Base-by-base conservation (phyloP, 177 flowering plant genomes). In the Vitis hybrid region DNA sequence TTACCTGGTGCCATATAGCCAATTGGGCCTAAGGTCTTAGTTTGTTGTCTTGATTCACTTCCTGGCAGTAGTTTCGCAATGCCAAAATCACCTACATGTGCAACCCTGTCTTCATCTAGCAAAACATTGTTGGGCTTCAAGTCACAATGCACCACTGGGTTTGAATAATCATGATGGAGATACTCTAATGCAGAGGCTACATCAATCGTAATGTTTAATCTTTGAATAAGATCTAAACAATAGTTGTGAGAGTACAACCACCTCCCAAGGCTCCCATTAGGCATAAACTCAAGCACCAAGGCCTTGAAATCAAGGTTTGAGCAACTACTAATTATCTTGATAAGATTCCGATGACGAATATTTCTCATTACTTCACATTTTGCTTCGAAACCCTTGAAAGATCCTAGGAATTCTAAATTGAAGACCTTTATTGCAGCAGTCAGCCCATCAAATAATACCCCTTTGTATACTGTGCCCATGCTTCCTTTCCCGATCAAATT, bases 1-100 rank as follows among this genome's bases (percentile, higher is more conserved):
- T 24, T 24, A 24, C 73, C 73, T 62, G 73, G 73, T 11, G 73
- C 73, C 60, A 71, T 71, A 18, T 71, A 71, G 7, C 66, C 73
- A 14, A 61, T 38, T 54, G 74, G 22, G 20, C 55, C 50, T 2
- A 71, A 24, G 33, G 74, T 71, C 22, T 4, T 54, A 12, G 74
- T 71, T 63, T 71, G 67, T 49, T 6, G 12, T n/a, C 13, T 20
- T 5, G 47, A 54, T 18, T 62, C 59, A 19, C 19, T 2, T 31
- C 51, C 59, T 17, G 18, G 7, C 14, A 71, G 55, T 1, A 71
- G 24, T 22, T 71, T 71, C 17, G 73, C 59, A 17, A 63, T 63
- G 33, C 73, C 73, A 63, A 19, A 70, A 53, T 71, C 74, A 64
- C 62, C 62, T 4, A 71, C 62, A 57, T 63, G 74, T 14, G 68